Conservation (phyloP, 345 rosid genomes). For the Salix udensis region DNA sequence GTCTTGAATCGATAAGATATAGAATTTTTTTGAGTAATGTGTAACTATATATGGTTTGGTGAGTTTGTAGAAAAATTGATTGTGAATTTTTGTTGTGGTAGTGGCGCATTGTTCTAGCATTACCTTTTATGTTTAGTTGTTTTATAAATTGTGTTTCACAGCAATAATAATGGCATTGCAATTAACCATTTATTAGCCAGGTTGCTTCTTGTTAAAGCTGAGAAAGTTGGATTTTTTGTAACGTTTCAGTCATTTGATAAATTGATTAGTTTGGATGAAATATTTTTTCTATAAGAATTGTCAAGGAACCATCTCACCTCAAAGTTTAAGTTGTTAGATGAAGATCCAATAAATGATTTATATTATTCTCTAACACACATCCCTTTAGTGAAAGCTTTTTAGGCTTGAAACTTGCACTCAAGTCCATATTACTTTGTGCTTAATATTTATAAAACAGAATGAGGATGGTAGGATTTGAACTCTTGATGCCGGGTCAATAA, state of each 20-base stretch:
- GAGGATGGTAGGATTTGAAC: no score
- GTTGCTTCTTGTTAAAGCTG: not conserved
- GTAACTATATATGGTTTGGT: not conserved
- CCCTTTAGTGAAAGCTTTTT: no score
- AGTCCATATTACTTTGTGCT: no score
- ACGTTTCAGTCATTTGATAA: not conserved
- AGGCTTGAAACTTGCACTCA: no score
- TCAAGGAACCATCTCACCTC: no score
- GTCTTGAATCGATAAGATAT: not conserved
- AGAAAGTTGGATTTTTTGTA: not conserved
- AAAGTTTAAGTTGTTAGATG: no score
- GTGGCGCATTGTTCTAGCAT: not conserved
- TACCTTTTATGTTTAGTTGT: not conserved
- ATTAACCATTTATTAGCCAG: not conserved
- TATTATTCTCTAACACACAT: no score
- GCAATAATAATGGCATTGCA: not conserved
- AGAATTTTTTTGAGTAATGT: not conserved
- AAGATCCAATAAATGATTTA: no score
- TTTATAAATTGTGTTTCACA: not conserved
- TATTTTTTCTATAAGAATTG: no score
- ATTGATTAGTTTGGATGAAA: not conserved
- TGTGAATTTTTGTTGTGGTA: not conserved
- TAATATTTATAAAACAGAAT: no score
- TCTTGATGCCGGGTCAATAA: no score
- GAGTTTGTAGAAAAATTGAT: not conserved